Evolutionary conservation across 225 moss, liverwort and hornwort genomes (phyloP).

Genomic region (Takakia lepidozioides): DNA sequence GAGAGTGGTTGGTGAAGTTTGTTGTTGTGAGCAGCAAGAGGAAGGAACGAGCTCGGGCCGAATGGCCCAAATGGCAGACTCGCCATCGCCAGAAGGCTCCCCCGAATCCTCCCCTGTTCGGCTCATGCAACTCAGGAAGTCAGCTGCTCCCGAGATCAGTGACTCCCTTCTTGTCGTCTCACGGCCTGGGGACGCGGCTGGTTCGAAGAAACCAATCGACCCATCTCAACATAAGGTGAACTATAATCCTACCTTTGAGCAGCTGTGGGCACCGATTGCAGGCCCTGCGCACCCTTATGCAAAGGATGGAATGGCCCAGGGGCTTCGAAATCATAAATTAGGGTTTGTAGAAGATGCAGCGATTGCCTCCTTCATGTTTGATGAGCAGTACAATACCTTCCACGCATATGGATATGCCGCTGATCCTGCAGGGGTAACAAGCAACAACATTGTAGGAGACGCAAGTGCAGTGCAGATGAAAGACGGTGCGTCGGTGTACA

Average conservation of each 20-base stretch:
- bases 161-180: slow-evolving; percentile 42
- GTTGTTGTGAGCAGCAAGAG: no score
- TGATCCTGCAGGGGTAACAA: slow-evolving; percentile 61
- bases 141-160: slow-evolving; percentile 82
- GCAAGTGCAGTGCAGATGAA: slow-evolving; percentile 29
- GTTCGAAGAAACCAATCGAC: slow-evolving; percentile 53
- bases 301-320: slow-evolving; percentile 85
- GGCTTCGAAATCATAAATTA: slow-evolving; percentile 83
- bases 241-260: slow-evolving; percentile 90
- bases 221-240: slow-evolving; percentile 82
- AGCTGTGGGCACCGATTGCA: slow-evolving; percentile 92
- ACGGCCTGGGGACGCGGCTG: slow-evolving; percentile 14
- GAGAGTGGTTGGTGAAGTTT: no score
- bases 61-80: no score
- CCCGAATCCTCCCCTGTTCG: slow-evolving; percentile 69
- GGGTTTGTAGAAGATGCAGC: slow-evolving; percentile 93
- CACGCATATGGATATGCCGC: slow-evolving; percentile 88
- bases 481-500: slow-evolving; percentile 84
- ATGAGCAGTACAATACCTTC: slow-evolving; percentile 96
- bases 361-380: slow-evolving; percentile 90
- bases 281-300: slow-evolving; percentile 91
- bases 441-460: slow-evolving; percentile 72
- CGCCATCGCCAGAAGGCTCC: slow-evolving; percentile 13
- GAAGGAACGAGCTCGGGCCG: slow-evolving; percentile 55
- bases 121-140: slow-evolving; percentile 39